A percentile compares a stretch with the other conserved stretches of the same genome.
phyloP scores from a whole-genome alignment of 306 rosid genomes.

The Vicia sativa region DNA sequence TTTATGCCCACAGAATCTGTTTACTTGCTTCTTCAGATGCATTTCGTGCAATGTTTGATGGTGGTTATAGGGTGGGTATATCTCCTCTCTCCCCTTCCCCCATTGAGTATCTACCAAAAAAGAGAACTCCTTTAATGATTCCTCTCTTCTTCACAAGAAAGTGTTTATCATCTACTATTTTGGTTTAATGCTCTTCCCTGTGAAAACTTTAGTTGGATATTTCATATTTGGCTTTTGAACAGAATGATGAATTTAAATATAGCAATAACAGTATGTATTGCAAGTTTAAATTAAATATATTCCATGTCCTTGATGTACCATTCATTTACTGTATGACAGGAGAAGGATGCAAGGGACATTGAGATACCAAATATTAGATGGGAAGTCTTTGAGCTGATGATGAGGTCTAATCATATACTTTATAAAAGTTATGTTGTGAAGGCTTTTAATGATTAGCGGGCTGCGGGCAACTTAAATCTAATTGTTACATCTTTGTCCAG shows the following conservation, averaged over 20 bases:
- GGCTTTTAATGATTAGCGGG: constrained; percentile 37
- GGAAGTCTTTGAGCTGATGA: constrained; percentile 97
- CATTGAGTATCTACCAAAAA: not conserved
- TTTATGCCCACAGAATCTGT: constrained; percentile 92
- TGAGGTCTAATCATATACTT: constrained; percentile 64
- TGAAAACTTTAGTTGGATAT: constrained; percentile 7
- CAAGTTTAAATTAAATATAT: not conserved
- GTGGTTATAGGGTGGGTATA: constrained; percentile 92
- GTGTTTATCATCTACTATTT: constrained; percentile 24
- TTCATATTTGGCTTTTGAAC: constrained; percentile 20
- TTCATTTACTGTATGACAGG: constrained; percentile 58
- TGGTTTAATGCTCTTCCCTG: constrained; percentile 12
- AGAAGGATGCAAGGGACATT: constrained; percentile 97
- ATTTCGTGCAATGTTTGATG: constrained; percentile 99
- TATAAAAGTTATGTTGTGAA: constrained; percentile 13
- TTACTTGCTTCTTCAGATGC: constrained; percentile 96
- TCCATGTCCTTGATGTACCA: constrained; percentile 23
- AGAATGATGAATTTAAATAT: constrained; percentile 13
- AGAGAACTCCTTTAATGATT: constrained; percentile 17
- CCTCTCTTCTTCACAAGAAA: constrained; percentile 37
- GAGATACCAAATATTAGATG: constrained; percentile 98
- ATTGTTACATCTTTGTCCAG: constrained; percentile 50
- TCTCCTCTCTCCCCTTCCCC: not conserved
- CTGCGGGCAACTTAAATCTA: constrained; percentile 31
- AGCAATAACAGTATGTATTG: not conserved